These are phyloP conservation scores for Aspergillus sp. DNA, from an alignment of 2,329 filamentous ascomycete species.

Conservation along the genomic window DNA sequence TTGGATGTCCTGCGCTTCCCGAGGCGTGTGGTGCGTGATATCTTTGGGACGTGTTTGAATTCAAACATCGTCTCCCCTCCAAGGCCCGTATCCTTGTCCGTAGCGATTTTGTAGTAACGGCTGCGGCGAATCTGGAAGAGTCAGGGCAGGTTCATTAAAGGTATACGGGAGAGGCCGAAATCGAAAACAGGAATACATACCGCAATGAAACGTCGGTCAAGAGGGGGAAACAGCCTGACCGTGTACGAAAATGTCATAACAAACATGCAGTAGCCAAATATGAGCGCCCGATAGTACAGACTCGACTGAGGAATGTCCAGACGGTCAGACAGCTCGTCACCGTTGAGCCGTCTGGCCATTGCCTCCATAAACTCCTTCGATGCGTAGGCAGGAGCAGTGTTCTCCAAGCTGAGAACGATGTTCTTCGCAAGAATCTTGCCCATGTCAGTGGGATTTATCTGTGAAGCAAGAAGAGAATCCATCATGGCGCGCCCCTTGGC, in stretches of 20 bases:
- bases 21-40: conserved; percentile 17
- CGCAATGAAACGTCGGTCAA: conserved; percentile 46
- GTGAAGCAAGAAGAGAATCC: conserved; percentile 57
- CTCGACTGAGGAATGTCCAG: conserved; percentile 51
- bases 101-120: conserved; percentile 51
- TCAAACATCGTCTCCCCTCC: conserved; percentile 56
- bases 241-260: conserved; percentile 44
- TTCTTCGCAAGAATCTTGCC: conserved; percentile 62
- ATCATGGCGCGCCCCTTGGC: conserved; percentile 52
- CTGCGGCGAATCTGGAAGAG: conserved; percentile 32
- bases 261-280: conserved; percentile 57
- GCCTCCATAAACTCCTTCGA: conserved; percentile 60
- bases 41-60: conserved; percentile 50
- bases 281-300: conserved; percentile 50
- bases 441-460: conserved; percentile 56
- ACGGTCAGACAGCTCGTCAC: conserved; percentile 50
- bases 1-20: conserved; percentile 16
- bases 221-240: conserved; percentile 40
- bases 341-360: conserved; percentile 61
- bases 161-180: too few species aligned
- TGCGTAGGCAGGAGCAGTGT: conserved; percentile 55
- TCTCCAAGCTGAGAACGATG: conserved; percentile 59
- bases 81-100: conserved; percentile 56
- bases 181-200: conserved; percentile 17
- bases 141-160: not conserved